Evolutionary conservation across 2,329 filamentous ascomycete genomes (phyloP).

Genomic region (Drechslerella coelobrocha): DNA sequence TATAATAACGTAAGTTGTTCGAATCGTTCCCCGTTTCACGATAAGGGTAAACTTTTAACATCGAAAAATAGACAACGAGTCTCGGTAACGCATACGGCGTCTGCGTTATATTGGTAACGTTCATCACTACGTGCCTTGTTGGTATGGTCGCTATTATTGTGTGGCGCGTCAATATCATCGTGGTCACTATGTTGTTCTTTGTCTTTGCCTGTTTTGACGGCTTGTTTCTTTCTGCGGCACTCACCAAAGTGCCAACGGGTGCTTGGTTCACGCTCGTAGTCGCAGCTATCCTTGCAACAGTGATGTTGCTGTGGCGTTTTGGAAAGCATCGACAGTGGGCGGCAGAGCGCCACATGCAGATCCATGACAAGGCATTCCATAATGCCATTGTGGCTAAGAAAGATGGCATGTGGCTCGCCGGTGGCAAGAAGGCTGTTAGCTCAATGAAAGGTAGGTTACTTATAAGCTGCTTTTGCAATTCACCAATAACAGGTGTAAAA

Average conservation of each 20-base stretch:
- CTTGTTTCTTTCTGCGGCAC: constrained; percentile 71
- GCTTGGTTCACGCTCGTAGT: constrained; percentile 79
- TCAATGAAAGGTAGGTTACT: constrained; percentile 33
- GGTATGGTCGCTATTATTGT: constrained; percentile 74
- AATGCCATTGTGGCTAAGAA: constrained; percentile 34
- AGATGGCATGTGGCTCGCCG: constrained; percentile 34
- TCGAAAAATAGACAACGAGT: constrained; percentile 64
- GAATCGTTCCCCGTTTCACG: background rate
- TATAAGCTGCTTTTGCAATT: constrained; percentile 7
- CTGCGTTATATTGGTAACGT: constrained; percentile 80
- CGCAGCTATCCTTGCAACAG: constrained; percentile 66
- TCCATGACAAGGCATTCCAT: constrained; percentile 43
- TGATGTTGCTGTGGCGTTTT: constrained; percentile 79
- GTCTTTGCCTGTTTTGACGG: constrained; percentile 72
- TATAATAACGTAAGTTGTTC: constrained; percentile 70
- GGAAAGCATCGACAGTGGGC: constrained; percentile 80
- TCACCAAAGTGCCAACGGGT: constrained; percentile 76
- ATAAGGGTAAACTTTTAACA: constrained; percentile 11
- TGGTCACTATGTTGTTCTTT: constrained; percentile 70
- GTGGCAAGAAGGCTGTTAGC: constrained; percentile 33
- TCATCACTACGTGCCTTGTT: constrained; percentile 77
- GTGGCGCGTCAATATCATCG: constrained; percentile 69
- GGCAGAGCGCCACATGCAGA: constrained; percentile 64
- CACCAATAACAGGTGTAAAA: background rate
- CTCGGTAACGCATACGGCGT: constrained; percentile 79